Evolutionary conservation across 345 rosid species (phyloP), one percentile per base, ranked within the genome.

Genomic region (Sonneratia alba): DNA sequence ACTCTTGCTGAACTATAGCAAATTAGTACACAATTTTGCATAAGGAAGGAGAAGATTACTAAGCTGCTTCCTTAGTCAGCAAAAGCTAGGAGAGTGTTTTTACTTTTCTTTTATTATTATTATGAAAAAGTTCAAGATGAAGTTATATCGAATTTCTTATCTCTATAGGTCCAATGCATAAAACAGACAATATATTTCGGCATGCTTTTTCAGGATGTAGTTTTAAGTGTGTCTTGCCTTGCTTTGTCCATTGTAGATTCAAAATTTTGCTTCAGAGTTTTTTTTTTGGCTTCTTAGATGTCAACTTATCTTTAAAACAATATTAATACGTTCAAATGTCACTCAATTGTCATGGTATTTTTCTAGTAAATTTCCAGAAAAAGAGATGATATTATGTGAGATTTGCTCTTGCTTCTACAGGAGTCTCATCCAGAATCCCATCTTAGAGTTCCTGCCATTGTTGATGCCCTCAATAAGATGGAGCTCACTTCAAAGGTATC

Each of bases 391-490:
- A 8, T 61, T 61, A 24, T 24, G 18, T 40, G 36, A 38, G 51
- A 19, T 40, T 27, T 21, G 42, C 27, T 72, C 11, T 66, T 34
- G 68, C 51, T 22, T 27, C 24, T 59, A 38, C 81, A 94, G 97
- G 96, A 91, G 79, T 72, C 96, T 24, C 98, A 94, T 81, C 98
- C 97, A 12, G 97, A 94, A 85, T 91, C 93, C 51, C 88, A 89
- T 75, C 84, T 89, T 76, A 91, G 98, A 78, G 96, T 94, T 73
- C 96, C 95, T 67, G 88, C 97, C 72, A 94, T 91, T 72, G 87
- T 90, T 66, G 84, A 59, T 76, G 91, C 96, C 66, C 97, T 88
- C 77, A 89, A 86, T 55, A 84, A 81, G 77, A 86, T 87, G 89
- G 80, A 88, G 80, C 93, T 94, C 69, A 85, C 86, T 71, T 77